phyloP scores from a whole-genome alignment of 2,329 filamentous ascomycete genomes.

The Arthroderma sp. region DNA sequence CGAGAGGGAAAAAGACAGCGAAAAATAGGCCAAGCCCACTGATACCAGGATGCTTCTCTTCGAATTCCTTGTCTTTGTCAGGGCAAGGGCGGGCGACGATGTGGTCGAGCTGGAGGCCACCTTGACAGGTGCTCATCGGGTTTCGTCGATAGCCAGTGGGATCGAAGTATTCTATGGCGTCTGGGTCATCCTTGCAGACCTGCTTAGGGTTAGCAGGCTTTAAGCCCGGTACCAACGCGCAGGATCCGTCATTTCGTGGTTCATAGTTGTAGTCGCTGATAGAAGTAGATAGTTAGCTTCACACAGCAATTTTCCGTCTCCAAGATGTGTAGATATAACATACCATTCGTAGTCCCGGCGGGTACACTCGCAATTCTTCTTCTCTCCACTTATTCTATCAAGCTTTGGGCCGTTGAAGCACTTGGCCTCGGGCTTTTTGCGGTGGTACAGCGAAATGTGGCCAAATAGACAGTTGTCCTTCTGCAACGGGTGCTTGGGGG shows the following conservation, averaged over 20 bases:
- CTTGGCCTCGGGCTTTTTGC: constrained; percentile 65
- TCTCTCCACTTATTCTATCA: constrained; percentile 56
- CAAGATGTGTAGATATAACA: constrained; percentile 21
- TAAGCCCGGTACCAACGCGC: constrained; percentile 62
- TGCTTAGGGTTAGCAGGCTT: constrained; percentile 48
- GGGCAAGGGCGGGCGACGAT: constrained; percentile 54
- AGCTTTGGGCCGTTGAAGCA: constrained; percentile 75
- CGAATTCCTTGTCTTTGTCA: constrained; percentile 70
- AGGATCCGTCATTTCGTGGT: constrained; percentile 62
- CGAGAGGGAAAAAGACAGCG: constrained; percentile 65
- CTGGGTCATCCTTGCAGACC: constrained; percentile 51
- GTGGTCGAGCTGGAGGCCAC: constrained; percentile 63
- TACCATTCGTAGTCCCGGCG: constrained; percentile 87
- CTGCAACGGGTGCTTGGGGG: constrained; percentile 68
- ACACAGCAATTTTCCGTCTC: background rate
- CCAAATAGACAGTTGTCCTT: constrained; percentile 81
- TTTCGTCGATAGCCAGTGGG: constrained; percentile 82
- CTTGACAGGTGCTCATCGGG: constrained; percentile 74
- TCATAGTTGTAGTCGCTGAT: constrained; percentile 86
- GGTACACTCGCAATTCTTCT: constrained; percentile 68
- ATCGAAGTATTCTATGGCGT: constrained; percentile 65
- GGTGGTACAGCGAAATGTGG: constrained; percentile 75
- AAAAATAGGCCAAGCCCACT: constrained; percentile 71
- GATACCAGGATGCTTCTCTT: constrained; percentile 54
- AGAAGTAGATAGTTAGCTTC: constrained; percentile 7